phyloP scores from a whole-genome alignment of 305 asterid species.

The Rubia occidens region DNA sequence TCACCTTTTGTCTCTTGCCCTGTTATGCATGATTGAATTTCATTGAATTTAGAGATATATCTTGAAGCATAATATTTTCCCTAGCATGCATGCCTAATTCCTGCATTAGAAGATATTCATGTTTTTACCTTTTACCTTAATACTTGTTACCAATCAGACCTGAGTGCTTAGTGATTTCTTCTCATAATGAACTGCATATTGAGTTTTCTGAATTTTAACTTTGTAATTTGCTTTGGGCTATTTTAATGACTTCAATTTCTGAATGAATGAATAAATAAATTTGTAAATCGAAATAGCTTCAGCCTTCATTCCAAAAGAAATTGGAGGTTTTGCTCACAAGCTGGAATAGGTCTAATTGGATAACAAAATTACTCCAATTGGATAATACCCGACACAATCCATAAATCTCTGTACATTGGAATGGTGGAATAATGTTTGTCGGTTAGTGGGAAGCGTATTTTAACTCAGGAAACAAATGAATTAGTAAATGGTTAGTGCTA shows the following conservation, averaged over 20 bases:
- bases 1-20: neutral
- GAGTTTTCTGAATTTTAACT: neutral
- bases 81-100: neutral
- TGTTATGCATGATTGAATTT: conserved; percentile 2
- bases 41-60: neutral
- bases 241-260: neutral
- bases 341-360: neutral
- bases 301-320: neutral
- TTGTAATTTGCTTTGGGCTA: neutral
- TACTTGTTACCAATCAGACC: neutral
- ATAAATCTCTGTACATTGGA: neutral
- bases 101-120: neutral
- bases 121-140: neutral
- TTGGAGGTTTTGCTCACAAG: neutral
- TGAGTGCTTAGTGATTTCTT: neutral
- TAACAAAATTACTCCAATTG: neutral
- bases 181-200: neutral
- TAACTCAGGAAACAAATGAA: neutral
- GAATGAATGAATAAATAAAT: neutral
- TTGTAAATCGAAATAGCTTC: neutral
- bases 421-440: neutral
- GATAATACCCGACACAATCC: neutral
- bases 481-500: neutral
- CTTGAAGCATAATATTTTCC: neutral
- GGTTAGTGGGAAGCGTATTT: neutral